Conservation (phyloP, 495 filamentous ascomycete species). For the Chaetomium fimeti region DNA sequence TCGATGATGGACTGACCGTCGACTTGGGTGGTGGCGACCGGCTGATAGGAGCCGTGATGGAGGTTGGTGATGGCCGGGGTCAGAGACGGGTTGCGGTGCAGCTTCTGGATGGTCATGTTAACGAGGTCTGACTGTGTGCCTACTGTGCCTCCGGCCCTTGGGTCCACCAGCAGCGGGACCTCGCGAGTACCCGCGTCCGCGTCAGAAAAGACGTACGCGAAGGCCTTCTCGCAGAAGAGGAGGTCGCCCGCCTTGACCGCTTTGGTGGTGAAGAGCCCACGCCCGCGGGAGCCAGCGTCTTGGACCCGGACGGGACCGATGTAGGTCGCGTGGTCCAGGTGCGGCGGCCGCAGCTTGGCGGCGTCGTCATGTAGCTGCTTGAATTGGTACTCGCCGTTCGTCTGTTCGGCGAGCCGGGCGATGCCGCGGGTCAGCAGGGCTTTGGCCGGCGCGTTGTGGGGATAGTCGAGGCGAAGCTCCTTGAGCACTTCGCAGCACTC, state of each 20-base stretch:
- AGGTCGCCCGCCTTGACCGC: constrained; percentile 53
- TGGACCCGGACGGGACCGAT: constrained; percentile 32
- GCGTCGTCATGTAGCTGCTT: constrained; percentile 39
- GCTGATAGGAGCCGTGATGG: constrained; percentile 40
- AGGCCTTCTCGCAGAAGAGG: constrained; percentile 57
- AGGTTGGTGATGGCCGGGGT: constrained; percentile 40
- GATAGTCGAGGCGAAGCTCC: constrained; percentile 31
- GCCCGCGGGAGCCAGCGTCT: constrained; percentile 27
- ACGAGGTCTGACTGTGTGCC: constrained; percentile 44
- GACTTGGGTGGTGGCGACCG: constrained; percentile 35
- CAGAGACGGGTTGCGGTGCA: constrained; percentile 47
- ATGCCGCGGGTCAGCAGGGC: constrained; percentile 34
- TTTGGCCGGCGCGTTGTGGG: constrained; percentile 33
- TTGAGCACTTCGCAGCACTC: constrained; percentile 31
- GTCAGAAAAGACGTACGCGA: constrained; percentile 37
- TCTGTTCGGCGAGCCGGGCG: constrained; percentile 35
- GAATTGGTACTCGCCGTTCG: constrained; percentile 48
- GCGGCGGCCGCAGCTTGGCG: constrained; percentile 34
- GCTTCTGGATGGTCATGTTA: constrained; percentile 43
- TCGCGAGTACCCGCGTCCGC: constrained; percentile 9
- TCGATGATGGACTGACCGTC: constrained; percentile 51
- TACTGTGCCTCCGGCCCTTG: constrained; percentile 31
- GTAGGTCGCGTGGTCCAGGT: constrained; percentile 51
- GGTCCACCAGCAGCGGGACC: constrained; percentile 38
- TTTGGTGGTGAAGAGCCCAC: constrained; percentile 29